Evolutionary conservation across 345 rosid genomes (phyloP), one percentile per base, ranked within the genome.

Genomic region (Reutealis trisperma): DNA sequence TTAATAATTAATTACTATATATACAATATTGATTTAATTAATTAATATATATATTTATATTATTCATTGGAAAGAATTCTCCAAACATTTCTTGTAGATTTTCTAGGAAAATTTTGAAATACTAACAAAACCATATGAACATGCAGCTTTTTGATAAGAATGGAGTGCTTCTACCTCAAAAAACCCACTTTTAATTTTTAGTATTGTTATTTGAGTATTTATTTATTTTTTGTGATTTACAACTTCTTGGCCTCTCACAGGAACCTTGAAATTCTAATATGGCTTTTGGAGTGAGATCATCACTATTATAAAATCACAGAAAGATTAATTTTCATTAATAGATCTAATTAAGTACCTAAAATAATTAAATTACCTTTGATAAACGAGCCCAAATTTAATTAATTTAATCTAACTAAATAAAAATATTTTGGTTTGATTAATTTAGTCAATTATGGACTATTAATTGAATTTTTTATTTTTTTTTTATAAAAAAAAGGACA

Each of bases 221-320:
- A n/a, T n/a, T n/a, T n/a, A n/a, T n/a, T n/a, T 6, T 61, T 60
- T 69, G 37, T 57, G 6, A 30, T 67, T 74, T 44, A 69, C 72
- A 67, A 34, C 45, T 60, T n/a, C 34, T 54, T 72, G 34, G 19
- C 32, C 10, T 42, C 13, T 1, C 34, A 30, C 49, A 66, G 32
- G 77, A 75, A 52, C 52, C 74, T 78, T 66, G 71, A 55, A 78
- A 79, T 70, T 77, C 78, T 59, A 58, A 73, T 66, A 45, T 27
- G 37, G 32, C 44, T 45, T 68, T 58, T 52, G 6, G 45, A 25
- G 4, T 42, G 64, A 41, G 68, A 66, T 13, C 47, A 66, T 66
- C 15, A 21, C 69, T 41, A 19, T 12, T 41, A 19, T 12, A 41
- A 24, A 8, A 24, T 37, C 5, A 37, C 41, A 37, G 5, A 7